Base-by-base conservation (phyloP, 1,139 yeast species). In the Oligophagozyma castellii region DNA sequence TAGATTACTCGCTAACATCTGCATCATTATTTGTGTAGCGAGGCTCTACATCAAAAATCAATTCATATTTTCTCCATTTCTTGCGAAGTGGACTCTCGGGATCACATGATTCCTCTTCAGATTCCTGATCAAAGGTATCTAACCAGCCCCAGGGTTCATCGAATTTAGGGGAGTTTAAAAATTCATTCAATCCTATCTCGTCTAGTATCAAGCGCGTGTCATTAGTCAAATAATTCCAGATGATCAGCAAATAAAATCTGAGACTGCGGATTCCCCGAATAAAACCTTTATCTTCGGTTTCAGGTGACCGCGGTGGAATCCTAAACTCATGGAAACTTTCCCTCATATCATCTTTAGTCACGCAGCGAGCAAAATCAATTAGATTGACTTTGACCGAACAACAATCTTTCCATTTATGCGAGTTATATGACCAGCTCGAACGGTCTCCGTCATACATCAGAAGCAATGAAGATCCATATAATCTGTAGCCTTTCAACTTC, bases 331-430 rank as follows among this genome's bases (percentile, higher is more conserved):
- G 33, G 18, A 41, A 26, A 5, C 58, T 58, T 24, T 46, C 45
- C 3, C 54, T 49, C 3, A 64, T 42, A 38, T 70, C 73, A 22
- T 70, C 78, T 4, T 73, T 72, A n/a, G 86, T 78, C 14, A 83
- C 77, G 45, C 93, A 79, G 48, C 89, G 94, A 1, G 96, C 96
- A 63, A 92, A 92, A 57, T 92, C 99, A 40, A 92, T 89, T 35
- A 92, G 67, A 37, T 84, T 70, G 13, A 89, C 72, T 35, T 66
- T 51, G 51, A 73, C 52, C 19, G 38, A 35, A 22, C 43, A 37
- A 10, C 40, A 33, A 19, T 36, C 37, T 23, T 34, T 37, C 12
- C 39, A 31, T 22, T 37, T 42, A 19, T 31, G 33, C n/a, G 36
- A 32, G 2, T 42, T 51, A n/a, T n/a, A n/a, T n/a, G n/a, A n/a